These are phyloP conservation scores for Citeromyces hawaiiensis DNA, from an alignment of 1,139 yeast species.

Conservation along the genomic window DNA sequence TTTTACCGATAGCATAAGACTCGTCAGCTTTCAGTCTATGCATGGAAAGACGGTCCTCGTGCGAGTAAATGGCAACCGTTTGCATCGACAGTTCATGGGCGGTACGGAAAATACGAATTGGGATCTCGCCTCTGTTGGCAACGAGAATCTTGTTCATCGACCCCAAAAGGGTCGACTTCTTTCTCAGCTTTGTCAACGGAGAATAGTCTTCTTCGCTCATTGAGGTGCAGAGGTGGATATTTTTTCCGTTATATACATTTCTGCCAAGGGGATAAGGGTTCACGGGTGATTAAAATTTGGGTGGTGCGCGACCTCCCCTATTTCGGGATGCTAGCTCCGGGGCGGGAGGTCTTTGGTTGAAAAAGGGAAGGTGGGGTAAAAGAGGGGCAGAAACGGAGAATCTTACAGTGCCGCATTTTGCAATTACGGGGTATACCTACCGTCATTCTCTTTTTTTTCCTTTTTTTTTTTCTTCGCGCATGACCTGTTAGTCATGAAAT, in stretches of 20 bases:
- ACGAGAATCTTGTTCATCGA: slow-evolving; percentile 68
- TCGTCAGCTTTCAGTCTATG: slow-evolving; percentile 91
- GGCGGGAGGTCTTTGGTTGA: too few relatives aligned
- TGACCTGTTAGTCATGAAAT: not conserved
- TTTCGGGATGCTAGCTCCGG: too few relatives aligned
- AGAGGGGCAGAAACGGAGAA: too few relatives aligned
- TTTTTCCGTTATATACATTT: too few relatives aligned
- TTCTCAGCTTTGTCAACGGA: slow-evolving; percentile 28
- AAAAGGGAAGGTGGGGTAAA: too few relatives aligned
- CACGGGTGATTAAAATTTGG: too few relatives aligned
- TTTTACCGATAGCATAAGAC: slow-evolving; percentile 81
- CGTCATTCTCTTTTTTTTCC: too few relatives aligned
- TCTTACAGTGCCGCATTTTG: too few relatives aligned
- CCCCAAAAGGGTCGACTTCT: slow-evolving; percentile 48
- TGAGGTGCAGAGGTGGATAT: not conserved
- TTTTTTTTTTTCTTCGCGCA: not conserved
- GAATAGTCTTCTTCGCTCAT: slow-evolving; percentile 14
- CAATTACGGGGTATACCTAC: too few relatives aligned
- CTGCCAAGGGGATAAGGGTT: too few relatives aligned
- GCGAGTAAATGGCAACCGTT: slow-evolving; percentile 94
- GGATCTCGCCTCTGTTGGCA: slow-evolving; percentile 90
- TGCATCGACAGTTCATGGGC: slow-evolving; percentile 98
- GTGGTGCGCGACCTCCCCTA: too few relatives aligned
- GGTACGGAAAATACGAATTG: slow-evolving; percentile 82
- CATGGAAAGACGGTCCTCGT: slow-evolving; percentile 91